Evolutionary conservation across 148 eudicot species (phyloP), one percentile per base, ranked within the genome.

Genomic region (Agrostemma githago): DNA sequence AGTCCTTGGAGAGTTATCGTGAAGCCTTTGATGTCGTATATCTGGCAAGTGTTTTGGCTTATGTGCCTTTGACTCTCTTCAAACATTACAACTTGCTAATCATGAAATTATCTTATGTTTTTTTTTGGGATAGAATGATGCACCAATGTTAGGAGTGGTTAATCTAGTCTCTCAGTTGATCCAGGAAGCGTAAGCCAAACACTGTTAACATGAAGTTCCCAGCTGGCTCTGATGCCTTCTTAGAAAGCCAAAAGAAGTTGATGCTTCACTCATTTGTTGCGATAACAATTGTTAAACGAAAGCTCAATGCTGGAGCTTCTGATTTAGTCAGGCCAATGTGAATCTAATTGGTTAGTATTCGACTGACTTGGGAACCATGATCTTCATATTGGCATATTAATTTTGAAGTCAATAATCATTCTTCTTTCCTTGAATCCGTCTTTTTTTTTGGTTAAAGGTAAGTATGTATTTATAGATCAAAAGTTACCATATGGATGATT

Each of bases 21-120:
- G 77, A 82, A 77, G 89, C 96, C 74, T 92, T 90, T 80, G 96
- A 92, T 80, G 83, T 90, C 68, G 91, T 92, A 53, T 85, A 81
- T 82, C 74, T 87, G 91, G 97, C 89, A 70, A 90, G 91, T 88
- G 68, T 53, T 12, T 56, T 74, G 57, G 37, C 48, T 63, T 71
- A 3, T 73, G 20, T 71, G 59, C 59, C 1, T 61, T 34, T 41
- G 15, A 8, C 38, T 16, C 62, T 8, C 8, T 37, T 56, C 19
- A 20, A 48, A 38, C 15, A 10, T 51, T 12, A 51, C 15, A 51
- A 51, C 12, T 38, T 46, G 11, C 0, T 12, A 6, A 8, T 56
- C 11, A 57, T 7, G 61, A 21, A 26, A 16, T 60, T 2, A 7
- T 60, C 42, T 5, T 17, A 14, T 38, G 8, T 73, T 10, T 53